Evolutionary conservation across 2,329 filamentous ascomycete species (phyloP), one percentile per base, ranked within the genome.

Genomic region (Cercospora zeina): DNA sequence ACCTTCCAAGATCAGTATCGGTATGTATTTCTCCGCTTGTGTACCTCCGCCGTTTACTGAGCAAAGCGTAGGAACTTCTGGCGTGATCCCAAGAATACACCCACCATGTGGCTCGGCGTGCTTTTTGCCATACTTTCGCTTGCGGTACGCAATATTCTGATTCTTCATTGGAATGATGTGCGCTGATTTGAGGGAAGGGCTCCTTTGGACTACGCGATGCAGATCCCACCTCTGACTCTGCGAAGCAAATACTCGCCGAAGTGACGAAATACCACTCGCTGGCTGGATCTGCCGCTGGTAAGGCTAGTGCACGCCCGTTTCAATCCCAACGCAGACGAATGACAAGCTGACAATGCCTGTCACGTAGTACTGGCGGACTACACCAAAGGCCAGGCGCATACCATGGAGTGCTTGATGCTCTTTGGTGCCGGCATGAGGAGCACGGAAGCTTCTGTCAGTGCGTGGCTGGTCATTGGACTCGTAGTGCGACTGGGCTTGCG

Each of bases 91-190:
- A 60, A 68, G 2, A 66, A 65, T 0, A 74, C 72, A 1, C 74
- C 80, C 0, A 70, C 77, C 2, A 76, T 78, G 61, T 83, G 80
- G 80, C 57, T 83, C 10, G 80, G 78, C 1, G 71, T 82, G 1
- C 65, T 83, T 0, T 83, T 79, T 67, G 75, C 73, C 5, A 81
- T 83, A 3, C 70, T 83, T 49, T 77, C 77, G 55, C 71, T 82
- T 6, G 74, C 79, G 4, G 67, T 69, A 13, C 10, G 42, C 4
- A 2, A 30, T 9, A 0, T 8, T 1, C 1, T 53, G 8, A 8
- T 3, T 14, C n/a, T 8, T 2, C 11, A 14, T 21, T 6, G 3
- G 6, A 7, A 14, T 31, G 0, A 34, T 19, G 30, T 14, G 4
- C 34, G 49, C 49, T 53, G 49, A 53, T 30, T 34, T 6, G 2